Base-by-base conservation (phyloP, 2,329 filamentous ascomycete species). In the Myrmaecium sp. region DNA sequence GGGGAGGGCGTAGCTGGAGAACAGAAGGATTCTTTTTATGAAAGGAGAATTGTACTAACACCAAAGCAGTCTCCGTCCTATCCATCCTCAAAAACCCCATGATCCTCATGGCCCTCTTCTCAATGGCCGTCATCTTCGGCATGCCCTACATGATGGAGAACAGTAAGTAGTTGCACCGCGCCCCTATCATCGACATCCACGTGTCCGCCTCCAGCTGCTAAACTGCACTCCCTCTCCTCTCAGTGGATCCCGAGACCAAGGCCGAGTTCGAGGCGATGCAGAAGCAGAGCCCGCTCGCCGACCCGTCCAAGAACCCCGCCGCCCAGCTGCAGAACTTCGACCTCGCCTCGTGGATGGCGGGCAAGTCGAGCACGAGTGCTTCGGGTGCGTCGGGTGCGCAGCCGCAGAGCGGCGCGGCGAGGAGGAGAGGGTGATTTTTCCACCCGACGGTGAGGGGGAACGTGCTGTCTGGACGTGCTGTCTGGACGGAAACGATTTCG, bases 81-180 rank as follows among this genome's bases (percentile, higher is more conserved):
- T 69, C 68, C 31, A 73, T 94, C 30, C 62, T 94, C 42, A 89
- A 89, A 61, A 93, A 81, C 47, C 89, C 89, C 3, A 95, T 95
- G 83, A 94, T 95, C 36, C 65, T 98, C 33, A 76, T 98, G 60
- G 83, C 77, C 4, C 55, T 92, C 17, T 72, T 89, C 20, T 82
- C 75, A 34, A 70, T 94, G 60, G 74, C 59, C 4, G 60, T 94
- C 37, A 83, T 93, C 35, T 66, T 95, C 42, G 84, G 84, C 38
- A 81, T 95, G 78, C 89, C 89, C 9, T 89, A 94, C 53, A 54
- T 98, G 30, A 73, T 95, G 59, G 84, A 95, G 27, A 94, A 89
- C 49, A 93, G 84, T 94, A 69, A 23, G 14, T 17, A n/a, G n/a
- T n/a, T n/a, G n/a, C n/a, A n/a, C n/a, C n/a, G n/a, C n/a, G n/a